A percentile compares a stretch with the other conserved stretches of the same genome.
phyloP scores from a whole-genome alignment of 129 eudicot genomes.

The Gnaphalium uliginosum region DNA sequence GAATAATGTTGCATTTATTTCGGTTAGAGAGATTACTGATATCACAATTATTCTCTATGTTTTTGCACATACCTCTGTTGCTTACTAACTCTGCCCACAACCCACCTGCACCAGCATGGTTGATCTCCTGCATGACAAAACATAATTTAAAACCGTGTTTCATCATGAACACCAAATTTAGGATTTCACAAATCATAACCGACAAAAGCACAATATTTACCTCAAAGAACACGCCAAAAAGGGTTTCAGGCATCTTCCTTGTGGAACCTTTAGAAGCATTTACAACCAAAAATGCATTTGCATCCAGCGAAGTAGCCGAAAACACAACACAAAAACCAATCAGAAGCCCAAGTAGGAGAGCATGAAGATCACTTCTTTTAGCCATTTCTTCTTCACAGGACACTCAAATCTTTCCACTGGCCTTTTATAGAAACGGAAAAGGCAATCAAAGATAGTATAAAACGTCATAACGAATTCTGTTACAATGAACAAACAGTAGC shows the following conservation, averaged over 20 bases:
- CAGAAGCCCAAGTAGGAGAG: conserved; percentile 34
- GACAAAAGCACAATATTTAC: conserved; percentile 28
- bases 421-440: conserved; percentile 32
- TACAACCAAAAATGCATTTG: conserved; percentile 51
- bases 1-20: neutral
- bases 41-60: neutral
- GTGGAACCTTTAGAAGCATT: conserved; percentile 60
- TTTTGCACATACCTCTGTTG: conserved; percentile 63
- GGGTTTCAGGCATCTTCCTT: conserved; percentile 59
- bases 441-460: neutral
- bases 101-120: conserved; percentile 99
- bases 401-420: conserved; percentile 27
- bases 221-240: conserved; percentile 93
- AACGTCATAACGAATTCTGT: conserved; percentile 26
- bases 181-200: neutral
- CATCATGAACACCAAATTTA: neutral
- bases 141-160: conserved; percentile 6
- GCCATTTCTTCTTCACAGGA: conserved; percentile 48
- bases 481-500: conserved; percentile 10
- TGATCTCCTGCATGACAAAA: conserved; percentile 66
- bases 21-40: neutral
- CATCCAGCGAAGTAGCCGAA: conserved; percentile 46
- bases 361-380: conserved; percentile 16
- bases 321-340: conserved; percentile 39
- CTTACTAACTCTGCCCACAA: conserved; percentile 95